Base-by-base conservation (phyloP, 257 asterid genomes). In the Leptodermis oblonga region DNA sequence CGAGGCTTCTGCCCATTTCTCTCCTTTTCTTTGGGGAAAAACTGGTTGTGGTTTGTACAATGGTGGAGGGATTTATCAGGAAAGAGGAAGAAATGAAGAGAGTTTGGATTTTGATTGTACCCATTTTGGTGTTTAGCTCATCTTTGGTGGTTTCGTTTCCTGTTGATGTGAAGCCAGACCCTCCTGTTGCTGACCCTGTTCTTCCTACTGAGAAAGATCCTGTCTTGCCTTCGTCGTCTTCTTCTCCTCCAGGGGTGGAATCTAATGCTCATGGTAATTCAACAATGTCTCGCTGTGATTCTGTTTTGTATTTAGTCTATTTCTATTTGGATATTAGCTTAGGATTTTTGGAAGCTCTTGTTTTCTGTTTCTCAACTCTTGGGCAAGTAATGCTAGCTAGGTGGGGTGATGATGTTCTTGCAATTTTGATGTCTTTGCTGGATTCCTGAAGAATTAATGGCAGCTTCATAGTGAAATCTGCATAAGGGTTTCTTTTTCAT, bases 151-250 rank as follows among this genome's bases (percentile, higher is more conserved):
- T 77, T 70, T 81, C 94, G 17, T 81, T 82, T 65, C 89, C 96
- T 23, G 76, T 86, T 37, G 87, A 83, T 77, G 92, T 85, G 63
- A 84, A 74, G 66, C 88, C 96, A 8, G 84, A 78, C 75, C 88
- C 97, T 20, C 96, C 98, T n/a, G 92, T 76, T 54, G 49, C 92
- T 28, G 90, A 88, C 84, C 97, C 96, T 53, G 87, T 86, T 85
- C 85, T 93, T 80, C 99, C 99, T 8, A 79, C 86, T 59, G 88
- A 90, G 55, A 82, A 82, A 82, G 91, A 88, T 62, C 99, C 99
- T 5, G 71, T 84, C 59, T 86, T 84, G 62, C 91, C 85, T 77
- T 74, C 74, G 62, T 79, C 92, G 73, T 74, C 74, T 62, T 79
- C 92, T 66, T 76, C 92, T 55, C 78, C 96, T 41, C 65, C 65